Evolutionary conservation across 148 eudicot species (phyloP).

Genomic region (Talinum fruticosum): DNA sequence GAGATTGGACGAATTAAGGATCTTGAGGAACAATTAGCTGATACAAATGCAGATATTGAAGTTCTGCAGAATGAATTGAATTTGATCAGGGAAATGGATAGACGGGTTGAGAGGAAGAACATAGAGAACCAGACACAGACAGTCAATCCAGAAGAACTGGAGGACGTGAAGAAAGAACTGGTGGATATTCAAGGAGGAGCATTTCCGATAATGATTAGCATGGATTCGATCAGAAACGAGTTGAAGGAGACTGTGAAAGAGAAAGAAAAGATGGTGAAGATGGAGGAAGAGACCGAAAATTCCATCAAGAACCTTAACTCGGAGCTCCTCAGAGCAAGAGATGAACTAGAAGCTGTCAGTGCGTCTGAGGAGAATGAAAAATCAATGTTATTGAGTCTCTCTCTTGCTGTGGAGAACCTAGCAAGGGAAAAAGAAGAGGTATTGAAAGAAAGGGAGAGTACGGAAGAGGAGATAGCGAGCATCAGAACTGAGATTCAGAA

Average conservation of each 20-base stretch:
- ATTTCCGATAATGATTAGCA: slow-evolving; percentile 63
- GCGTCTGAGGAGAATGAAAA: slow-evolving; percentile 53
- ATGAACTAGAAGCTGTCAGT: slow-evolving; percentile 48
- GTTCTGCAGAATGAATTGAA: slow-evolving; percentile 52
- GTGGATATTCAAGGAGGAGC: slow-evolving; percentile 44
- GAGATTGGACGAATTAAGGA: slow-evolving; percentile 41
- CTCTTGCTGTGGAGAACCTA: slow-evolving; percentile 42
- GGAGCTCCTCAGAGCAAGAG: slow-evolving; percentile 61
- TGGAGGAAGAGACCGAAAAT: slow-evolving; percentile 44
- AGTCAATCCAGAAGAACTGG: slow-evolving; percentile 40
- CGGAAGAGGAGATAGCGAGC: slow-evolving; percentile 40
- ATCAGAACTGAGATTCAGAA: slow-evolving; percentile 44
- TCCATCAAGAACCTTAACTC: slow-evolving; percentile 48
- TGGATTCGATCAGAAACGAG: slow-evolving; percentile 67
- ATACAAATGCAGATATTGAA: slow-evolving; percentile 43
- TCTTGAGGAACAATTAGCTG: slow-evolving; percentile 44
- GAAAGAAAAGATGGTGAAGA: slow-evolving; percentile 34
- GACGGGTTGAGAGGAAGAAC: slow-evolving; percentile 16
- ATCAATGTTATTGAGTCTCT: slow-evolving; percentile 41
- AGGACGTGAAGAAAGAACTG: slow-evolving; percentile 52
- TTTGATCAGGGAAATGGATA: slow-evolving; percentile 50
- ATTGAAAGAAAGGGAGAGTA: slow-evolving; percentile 39
- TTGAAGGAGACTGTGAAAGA: slow-evolving; percentile 36
- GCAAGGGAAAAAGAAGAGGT: slow-evolving; percentile 43
- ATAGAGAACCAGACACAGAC: slow-evolving; percentile 25